Evolutionary conservation across 768 basidiomycete species (phyloP), one percentile per base, ranked within the genome.

Genomic region (Agaricus subrufescens): DNA sequence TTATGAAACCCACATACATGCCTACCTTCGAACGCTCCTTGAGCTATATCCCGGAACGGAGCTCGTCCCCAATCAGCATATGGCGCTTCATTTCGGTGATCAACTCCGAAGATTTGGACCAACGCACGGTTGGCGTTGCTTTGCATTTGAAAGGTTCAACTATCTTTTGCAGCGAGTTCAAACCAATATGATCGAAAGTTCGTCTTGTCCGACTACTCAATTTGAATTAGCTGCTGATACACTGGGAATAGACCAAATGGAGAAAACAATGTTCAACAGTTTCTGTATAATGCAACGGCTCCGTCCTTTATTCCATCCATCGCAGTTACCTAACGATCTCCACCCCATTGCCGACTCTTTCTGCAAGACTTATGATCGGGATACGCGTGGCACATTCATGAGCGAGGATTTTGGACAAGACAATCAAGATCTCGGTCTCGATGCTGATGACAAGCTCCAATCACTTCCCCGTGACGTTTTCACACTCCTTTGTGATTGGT

Each of bases 11-110:
- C 61, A 69, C 27, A 73, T 75, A 50, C 38, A 50, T 0, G 37
- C 25, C 3, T 78, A 79, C 58, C 65, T 78, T 1, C 30, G 31
- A 0, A 62, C 59, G 1, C 26, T 77, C 3, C 50, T 59, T 0
- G 46, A 58, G 0, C 63, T 78, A 0, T 79, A 65, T 56, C 69
- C 67, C 0, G 62, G 63, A 10, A 56, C 59, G 4, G 44, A 46
- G 1, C 52, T 77, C 15, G 58, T 57, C 1, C 68, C 72, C 0
- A 73, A 75, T 43, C 75, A 78, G 6, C 79, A 79, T 57, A 48
- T 74, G 3, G 56, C 72, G 0, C 59, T 80, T 15, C 77, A 79
- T 60, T 59, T 76, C 25, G 58, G 60, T 0, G 54, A 66, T 3
- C 62, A 65, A 23, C 57, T 79, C 2, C 52, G 54, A 1, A 52